phyloP scores from a whole-genome alignment of 192 early-diverging fungal genomes.

The Neocallimastix lanati region DNA sequence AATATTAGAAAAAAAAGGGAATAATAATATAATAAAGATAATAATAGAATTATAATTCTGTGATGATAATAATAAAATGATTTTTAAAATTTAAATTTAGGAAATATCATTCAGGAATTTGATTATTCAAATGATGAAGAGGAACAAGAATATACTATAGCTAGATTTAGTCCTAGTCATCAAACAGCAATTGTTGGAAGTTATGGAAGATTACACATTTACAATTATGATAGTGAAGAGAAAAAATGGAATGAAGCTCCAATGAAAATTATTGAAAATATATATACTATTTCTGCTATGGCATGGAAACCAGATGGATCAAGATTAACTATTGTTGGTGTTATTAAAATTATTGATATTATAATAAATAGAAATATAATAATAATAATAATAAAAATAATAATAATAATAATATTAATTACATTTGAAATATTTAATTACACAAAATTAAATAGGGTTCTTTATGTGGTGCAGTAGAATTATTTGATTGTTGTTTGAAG shows the following conservation, averaged over 20 bases:
- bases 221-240: constrained; percentile 21
- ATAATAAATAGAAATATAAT: not conserved
- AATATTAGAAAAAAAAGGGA: too few species aligned
- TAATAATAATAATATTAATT: too few species aligned
- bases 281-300: constrained; percentile 33
- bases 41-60: too few species aligned
- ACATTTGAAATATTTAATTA: not conserved
- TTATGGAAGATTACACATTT: constrained; percentile 32
- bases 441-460: not conserved
- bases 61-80: too few species aligned
- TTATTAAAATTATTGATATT: too few species aligned
- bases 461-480: constrained; percentile 27
- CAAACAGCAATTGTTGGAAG: constrained; percentile 38
- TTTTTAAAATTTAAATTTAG: too few species aligned
- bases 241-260: constrained; percentile 39
- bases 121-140: constrained; percentile 33
- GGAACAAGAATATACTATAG: constrained; percentile 29
- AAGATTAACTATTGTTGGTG: constrained; percentile 23
- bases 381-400: too few species aligned
- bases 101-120: constrained; percentile 29
- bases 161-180: constrained; percentile 29
- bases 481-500: constrained; percentile 46
- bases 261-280: constrained; percentile 31
- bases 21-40: too few species aligned
- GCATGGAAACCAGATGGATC: constrained; percentile 47